Percentiles rank a stretch among this genome's conserved stretches.
These are phyloP conservation scores for Boletus pseudopeckii DNA, from an alignment of 768 basidiomycete genomes.

Conservation along the genomic window DNA sequence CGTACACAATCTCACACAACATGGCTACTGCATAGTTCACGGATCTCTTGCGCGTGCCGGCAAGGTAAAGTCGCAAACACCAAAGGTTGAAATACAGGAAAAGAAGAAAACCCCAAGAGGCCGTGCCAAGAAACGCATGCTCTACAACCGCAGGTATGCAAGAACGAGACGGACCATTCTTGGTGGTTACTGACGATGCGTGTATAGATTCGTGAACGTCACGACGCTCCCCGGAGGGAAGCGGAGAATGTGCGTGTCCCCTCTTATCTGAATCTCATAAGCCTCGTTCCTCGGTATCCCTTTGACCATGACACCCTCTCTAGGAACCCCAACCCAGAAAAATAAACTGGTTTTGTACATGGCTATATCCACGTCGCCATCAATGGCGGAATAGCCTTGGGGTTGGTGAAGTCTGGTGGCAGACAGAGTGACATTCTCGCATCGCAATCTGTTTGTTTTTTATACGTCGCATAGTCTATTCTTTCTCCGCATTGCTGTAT, in stretches of 20 bases:
- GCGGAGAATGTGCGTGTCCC: conserved; percentile 84
- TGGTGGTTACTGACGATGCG: conserved; percentile 1
- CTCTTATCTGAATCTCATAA: conserved; percentile 51
- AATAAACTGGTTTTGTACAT: conserved; percentile 13
- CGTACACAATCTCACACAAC: background rate
- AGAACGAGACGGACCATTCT: background rate
- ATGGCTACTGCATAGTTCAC: conserved; percentile 62
- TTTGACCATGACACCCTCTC: conserved; percentile 5
- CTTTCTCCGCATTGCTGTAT: conserved; percentile 9
- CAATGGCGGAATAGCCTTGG: conserved; percentile 16
- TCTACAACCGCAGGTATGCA: conserved; percentile 89
- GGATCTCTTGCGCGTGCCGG: conserved; percentile 99
- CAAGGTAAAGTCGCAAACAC: conserved; percentile 98
- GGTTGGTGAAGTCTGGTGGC: conserved; percentile 3
- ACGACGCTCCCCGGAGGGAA: conserved; percentile 89
- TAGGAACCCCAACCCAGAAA: conserved; percentile 32
- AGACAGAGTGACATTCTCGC: conserved; percentile 4
- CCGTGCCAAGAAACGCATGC: conserved; percentile 93
- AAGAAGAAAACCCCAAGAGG: conserved; percentile 99
- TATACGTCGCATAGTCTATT: conserved; percentile 11
- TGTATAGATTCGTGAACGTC: conserved; percentile 83
- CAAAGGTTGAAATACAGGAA: conserved; percentile 98
- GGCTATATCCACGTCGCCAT: conserved; percentile 12
- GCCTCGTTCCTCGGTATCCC: conserved; percentile 66
- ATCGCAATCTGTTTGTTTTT: conserved; percentile 3